Evolutionary conservation across 129 eudicot species (phyloP), one percentile per base, ranked within the genome.

Genomic region (Glebionis coronaria): DNA sequence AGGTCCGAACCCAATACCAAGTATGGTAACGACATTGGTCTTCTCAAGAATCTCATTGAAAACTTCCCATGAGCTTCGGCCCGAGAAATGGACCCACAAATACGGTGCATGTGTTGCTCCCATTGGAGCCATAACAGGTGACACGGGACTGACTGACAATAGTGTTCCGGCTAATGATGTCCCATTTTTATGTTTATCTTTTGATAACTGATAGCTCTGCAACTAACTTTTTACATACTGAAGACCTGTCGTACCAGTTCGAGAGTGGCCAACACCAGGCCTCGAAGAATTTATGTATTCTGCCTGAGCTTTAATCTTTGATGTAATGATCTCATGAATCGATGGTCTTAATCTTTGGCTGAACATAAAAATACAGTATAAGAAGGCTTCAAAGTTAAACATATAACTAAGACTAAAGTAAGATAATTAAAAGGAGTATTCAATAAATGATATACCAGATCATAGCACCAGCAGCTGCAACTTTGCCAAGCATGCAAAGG

Each of bases 391-490:
- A 58, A 12, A 58, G 64, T 56, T 12, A n/a, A n/a, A n/a, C n/a
- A 21, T 56, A 10, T 56, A 6, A 20, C 14, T 2, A 25, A 56
- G 40, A 56, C 8, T n/a, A n/a, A 14, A 65, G 23, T 65, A 27
- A 21, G 16, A 25, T 14, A 13, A 47, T 13, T 49, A 49, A 13
- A 49, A 19, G 54, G 31, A 56, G 50, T 28, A 38, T 65, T 45
- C 44, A 45, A 46, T 21, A 68, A 52, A 74, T n/a, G 56, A 62
- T 72, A 29, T 93, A 93, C 99, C 97, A 88, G 78, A 93, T 88
- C 38, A 89, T 88, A 67, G 97, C 99, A 84, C 99, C 99, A 59
- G 97, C 99, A 65, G 97, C 96, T 72, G 99, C 97, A 86, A 93
- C 92, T 87, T 93, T 93, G 40, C 91, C 97, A 76, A 87, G 97